Conservation (phyloP, 2,329 filamentous ascomycete species). For the Aspergillus sp. region DNA sequence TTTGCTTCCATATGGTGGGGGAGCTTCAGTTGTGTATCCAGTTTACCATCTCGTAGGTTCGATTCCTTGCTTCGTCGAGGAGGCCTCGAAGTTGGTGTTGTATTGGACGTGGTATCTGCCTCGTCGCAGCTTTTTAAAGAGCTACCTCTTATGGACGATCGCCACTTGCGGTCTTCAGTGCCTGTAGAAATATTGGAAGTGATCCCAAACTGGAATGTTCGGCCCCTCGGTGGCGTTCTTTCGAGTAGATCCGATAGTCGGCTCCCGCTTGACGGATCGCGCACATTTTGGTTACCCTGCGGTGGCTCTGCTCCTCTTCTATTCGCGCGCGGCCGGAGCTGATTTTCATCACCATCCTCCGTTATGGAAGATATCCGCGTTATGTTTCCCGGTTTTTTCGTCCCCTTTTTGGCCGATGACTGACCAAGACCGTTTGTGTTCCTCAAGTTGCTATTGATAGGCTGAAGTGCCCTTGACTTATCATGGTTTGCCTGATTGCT, state of each 20-base stretch:
- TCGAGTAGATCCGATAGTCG: conserved; percentile 37
- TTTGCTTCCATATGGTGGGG: conserved; percentile 9
- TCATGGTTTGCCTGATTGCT: conserved; percentile 3
- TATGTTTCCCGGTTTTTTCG: conserved; percentile 33
- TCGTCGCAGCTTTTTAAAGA: not conserved
- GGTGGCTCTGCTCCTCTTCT: not conserved
- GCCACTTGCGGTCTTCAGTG: conserved; percentile 3
- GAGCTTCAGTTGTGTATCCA: not conserved
- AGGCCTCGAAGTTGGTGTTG: not conserved
- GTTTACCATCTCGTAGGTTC: not conserved
- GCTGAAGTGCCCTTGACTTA: conserved; percentile 22
- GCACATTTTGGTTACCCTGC: not conserved
- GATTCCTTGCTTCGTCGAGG: not conserved
- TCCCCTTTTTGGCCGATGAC: conserved; percentile 31
- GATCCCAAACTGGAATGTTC: conserved; percentile 14
- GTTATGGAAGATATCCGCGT: conserved; percentile 47
- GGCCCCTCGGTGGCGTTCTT: conserved; percentile 24
- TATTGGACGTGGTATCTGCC: not conserved
- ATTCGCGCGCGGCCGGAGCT: not conserved
- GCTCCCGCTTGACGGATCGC: conserved; percentile 11
- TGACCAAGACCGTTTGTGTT: not conserved
- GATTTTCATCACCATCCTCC: conserved; percentile 49
- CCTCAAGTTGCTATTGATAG: conserved; percentile 30
- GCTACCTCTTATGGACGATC: not conserved
- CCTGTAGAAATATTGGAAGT: not conserved